These are phyloP conservation scores for Eimeria zaria DNA, from an alignment of 169 alveolate genomes.

Conservation along the genomic window DNA sequence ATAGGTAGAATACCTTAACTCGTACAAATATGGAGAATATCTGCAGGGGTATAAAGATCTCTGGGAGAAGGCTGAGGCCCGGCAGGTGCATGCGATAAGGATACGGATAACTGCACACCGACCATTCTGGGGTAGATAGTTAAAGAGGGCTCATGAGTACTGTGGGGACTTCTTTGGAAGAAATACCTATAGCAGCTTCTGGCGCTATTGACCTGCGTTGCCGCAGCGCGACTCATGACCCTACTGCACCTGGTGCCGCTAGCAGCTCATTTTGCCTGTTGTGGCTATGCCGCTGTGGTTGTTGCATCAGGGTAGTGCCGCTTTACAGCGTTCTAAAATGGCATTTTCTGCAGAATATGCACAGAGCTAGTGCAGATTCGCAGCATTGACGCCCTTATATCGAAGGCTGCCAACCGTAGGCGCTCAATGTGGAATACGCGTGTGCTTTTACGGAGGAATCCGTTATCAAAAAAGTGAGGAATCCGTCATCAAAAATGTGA, in stretches of 20 bases:
- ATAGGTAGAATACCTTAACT: neutral
- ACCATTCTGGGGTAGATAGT: neutral
- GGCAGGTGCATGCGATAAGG: neutral
- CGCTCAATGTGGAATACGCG: no score
- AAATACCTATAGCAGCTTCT: conserved; percentile 28
- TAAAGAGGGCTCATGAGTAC: neutral
- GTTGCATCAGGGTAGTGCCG: neutral
- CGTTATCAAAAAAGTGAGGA: neutral
- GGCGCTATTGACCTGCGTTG: conserved; percentile 18
- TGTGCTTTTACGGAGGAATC: neutral
- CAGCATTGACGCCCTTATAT: conserved; percentile 28
- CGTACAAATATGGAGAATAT: neutral
- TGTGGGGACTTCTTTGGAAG: neutral
- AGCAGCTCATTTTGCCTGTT: conserved; percentile 30
- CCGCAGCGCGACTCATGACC: conserved; percentile 13
- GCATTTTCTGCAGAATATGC: conserved; percentile 51
- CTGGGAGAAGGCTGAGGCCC: neutral
- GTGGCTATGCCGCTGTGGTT: conserved; percentile 31
- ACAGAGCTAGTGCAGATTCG: conserved; percentile 28
- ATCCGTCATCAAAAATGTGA: neutral
- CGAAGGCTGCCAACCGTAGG: neutral
- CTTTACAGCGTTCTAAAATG: neutral
- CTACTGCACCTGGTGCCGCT: conserved; percentile 6
- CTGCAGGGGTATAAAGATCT: neutral
- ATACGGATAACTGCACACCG: neutral